Evolutionary conservation across 1,139 yeast species (phyloP), one percentile per base, ranked within the genome.

Genomic region (Pichia kudriavzevii): DNA sequence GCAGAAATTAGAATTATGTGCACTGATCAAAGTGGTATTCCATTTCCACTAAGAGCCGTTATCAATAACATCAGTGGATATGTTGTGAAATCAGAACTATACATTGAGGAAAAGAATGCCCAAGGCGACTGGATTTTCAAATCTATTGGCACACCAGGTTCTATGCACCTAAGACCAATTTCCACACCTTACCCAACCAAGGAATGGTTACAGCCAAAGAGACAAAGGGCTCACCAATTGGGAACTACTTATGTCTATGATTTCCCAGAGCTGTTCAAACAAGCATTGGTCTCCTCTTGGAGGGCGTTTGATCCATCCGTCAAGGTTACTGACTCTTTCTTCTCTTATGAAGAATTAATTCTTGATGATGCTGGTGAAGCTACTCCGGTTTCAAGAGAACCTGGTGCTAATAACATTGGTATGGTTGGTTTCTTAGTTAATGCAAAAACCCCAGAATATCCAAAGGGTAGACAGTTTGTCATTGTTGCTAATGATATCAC

Each of bases 241-340:
- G 98, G 98, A 46, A 91, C 98, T 13, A 88, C 98, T 17, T 91
- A 85, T 57, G 95, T 85, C 34, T 93, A 93, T 58, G 98, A 91
- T 63, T 93, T 91, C 91, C 98, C 98, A 35, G 98, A 91, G 59
- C 67, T 91, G 55, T 91, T 93, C 81, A 85, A 93, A 54, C 97
- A 91, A 67, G 94, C 95, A 24, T 72, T 84, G 32, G 63, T 75
- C 41, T 71, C 91, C 22, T 80, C 79, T 60, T 91, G 98, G 98
- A 79, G 79, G 59, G 73, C 73, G 45, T 62, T 65, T 48, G 66
- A 73, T 33, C 67, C 75, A 43, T 52, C 59, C 33, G 56, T 60
- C 33, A 79, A 78, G 58, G 64, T 79, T 39, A 88, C 93, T 28
- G 84, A 79, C 44, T 94, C 85, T 51, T 69, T 79, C 49, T 84